These are phyloP conservation scores for Penicillium salamii DNA, from an alignment of 495 filamentous ascomycete species.

Conservation along the genomic window DNA sequence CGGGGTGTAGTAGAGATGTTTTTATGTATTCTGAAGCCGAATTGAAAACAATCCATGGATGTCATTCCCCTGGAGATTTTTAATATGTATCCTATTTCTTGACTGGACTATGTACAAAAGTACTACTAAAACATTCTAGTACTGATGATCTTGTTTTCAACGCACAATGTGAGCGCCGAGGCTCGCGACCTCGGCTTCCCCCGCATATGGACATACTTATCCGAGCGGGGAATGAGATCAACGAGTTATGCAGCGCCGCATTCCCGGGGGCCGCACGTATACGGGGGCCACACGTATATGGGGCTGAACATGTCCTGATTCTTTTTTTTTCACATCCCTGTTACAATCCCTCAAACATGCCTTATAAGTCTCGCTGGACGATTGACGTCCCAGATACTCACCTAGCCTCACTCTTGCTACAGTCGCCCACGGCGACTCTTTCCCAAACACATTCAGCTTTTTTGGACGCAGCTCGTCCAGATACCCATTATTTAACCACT, in stretches of 20 bases:
- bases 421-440: conserved; percentile 43
- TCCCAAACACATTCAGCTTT: conserved; percentile 41
- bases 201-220: background rate
- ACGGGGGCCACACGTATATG: background rate
- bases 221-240: too few species aligned
- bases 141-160: too few species aligned
- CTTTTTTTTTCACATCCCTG: background rate
- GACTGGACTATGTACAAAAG: too few species aligned
- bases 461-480: conserved; percentile 56
- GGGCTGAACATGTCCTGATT: background rate
- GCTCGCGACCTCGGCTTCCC: too few species aligned
- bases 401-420: conserved; percentile 50
- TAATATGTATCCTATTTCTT: background rate
- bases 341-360: conserved; percentile 41
- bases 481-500: conserved; percentile 53
- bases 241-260: background rate
- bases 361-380: conserved; percentile 49
- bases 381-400: conserved; percentile 47
- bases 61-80: too few species aligned
- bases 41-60: conserved; percentile 8
- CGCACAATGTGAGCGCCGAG: too few species aligned
- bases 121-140: too few species aligned
- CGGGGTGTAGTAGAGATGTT: conserved; percentile 16
- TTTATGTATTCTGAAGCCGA: conserved; percentile 6
- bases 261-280: background rate